Base-by-base conservation (phyloP, 352 stramenopile genomes). In the Thalassiosira sp. region DNA sequence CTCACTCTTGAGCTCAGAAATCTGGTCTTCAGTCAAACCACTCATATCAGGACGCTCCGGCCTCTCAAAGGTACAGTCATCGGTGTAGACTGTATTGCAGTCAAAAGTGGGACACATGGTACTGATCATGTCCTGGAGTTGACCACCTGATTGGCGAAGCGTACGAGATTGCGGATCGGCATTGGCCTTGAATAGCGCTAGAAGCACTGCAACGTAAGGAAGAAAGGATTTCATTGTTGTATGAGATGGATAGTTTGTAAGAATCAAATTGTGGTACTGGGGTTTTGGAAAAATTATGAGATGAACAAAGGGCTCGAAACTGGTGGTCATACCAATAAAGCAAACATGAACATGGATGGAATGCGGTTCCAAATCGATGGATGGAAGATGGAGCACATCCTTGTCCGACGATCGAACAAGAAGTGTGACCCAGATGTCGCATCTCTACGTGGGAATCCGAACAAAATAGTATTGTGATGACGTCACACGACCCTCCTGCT, bases 41-140 rank as follows among this genome's bases (percentile, higher is more conserved):
- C 10, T 28, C 1, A 51, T 3, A 10, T 49, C n/a, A 8, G 54
- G 54, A 48, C 31, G 27, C 13, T 63, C 54, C 1, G 54, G 54
- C 15, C 43, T 63, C 13, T 63, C 54, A 51, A 63, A 63, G 31
- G 54, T 63, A 33, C 54, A 63, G 1, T 63, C 54, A 52, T 8
- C 3, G 43, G 7, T 25, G 5, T 52, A 5, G 13, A 3, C 15
- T 5, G 8, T 22, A 6, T n/a, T 25, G n/a, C 20, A 37, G 3
- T 16, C 28, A 1, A n/a, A 15, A 18, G 10, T 63, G 6, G 31
- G 31, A 16, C 54, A 48, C 7, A 27, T 7, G 31, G 27, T 49
- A 31, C 48, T 31, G 13, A 63, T 63, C 25, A 63, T 49, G 16
- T 63, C 48, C 37, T 63, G 54, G 54, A 63, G 54, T 20, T 49